A percentile compares a stretch with the other conserved stretches of the same genome.
These are phyloP conservation scores for Auriscalpium vulgare DNA, from an alignment of 768 basidiomycete genomes.

Conservation along the genomic window DNA sequence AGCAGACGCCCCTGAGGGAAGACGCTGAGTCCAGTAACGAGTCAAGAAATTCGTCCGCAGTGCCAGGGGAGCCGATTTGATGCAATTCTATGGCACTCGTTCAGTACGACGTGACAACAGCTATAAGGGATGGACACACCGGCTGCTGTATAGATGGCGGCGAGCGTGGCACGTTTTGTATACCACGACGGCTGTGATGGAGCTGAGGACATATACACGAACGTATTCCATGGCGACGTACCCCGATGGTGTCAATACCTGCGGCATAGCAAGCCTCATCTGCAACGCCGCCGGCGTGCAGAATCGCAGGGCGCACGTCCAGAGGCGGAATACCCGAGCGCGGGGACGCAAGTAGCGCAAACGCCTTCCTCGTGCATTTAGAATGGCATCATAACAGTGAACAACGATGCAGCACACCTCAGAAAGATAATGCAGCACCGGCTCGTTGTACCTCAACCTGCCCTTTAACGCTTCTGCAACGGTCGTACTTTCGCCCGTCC, in stretches of 20 bases:
- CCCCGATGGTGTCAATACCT: conserved; percentile 50
- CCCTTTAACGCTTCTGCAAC: conserved; percentile 46
- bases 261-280: conserved; percentile 60
- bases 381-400: not conserved
- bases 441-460: conserved; percentile 58
- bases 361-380: conserved; percentile 42
- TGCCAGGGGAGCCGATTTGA: conserved; percentile 69
- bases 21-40: conserved; percentile 46
- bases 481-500: conserved; percentile 18
- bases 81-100: conserved; percentile 52
- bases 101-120: not conserved
- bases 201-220: not conserved
- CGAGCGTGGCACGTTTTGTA: conserved; percentile 53
- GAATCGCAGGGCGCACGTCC: conserved; percentile 52
- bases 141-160: conserved; percentile 64
- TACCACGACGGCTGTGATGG: conserved; percentile 61
- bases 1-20: conserved; percentile 36
- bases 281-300: conserved; percentile 54
- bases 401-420: conserved; percentile 39
- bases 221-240: conserved; percentile 23
- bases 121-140: conserved; percentile 29
- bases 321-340: conserved; percentile 39
- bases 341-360: conserved; percentile 57
- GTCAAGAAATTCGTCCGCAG: conserved; percentile 59
- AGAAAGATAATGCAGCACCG: conserved; percentile 55